Base-by-base conservation (phyloP, 2,329 filamentous ascomycete species). In the Penicillium sp. region DNA sequence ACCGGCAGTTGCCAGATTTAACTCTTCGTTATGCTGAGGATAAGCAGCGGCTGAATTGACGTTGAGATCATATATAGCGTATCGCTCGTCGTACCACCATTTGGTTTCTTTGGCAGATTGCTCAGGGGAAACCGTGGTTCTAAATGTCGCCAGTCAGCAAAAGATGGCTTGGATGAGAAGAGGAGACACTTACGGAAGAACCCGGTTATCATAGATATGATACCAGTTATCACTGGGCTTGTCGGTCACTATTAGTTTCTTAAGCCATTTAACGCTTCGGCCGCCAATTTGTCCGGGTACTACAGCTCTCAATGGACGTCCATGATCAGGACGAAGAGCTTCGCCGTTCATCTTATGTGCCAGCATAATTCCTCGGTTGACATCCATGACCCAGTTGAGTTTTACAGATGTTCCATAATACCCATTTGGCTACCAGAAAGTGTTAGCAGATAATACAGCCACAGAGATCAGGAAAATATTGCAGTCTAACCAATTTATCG, bases 311-410 rank as follows among this genome's bases (percentile, higher is more conserved):
- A 97, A 74, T 0, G 92, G 92, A 62, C 89, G 89, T 18, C 92
- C 92, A 64, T 97, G 92, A 68, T 96, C 92, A 0, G 91, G 90
- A 47, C 83, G 80, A 5, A 97, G 80, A 58, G 80, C 75, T 66
- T 92, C 89, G 47, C 91, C 92, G 61, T 97, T 97, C 91, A 96
- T 96, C 68, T 84, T 88, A 71, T 96, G 87, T 2, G 91, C 89
- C 12, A 97, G 78, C 85, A 96, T 87, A 66, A 97, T 88, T 6
- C 91, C 91, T 52, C 84, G 82, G 62, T 93, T 90, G 0, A 84
- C 82, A 68, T 96, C 90, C 83, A 92, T 84, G 11, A 84, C 91
- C 90, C 91, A 96, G 65, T 90, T 91, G 49, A 96, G 78, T 71
- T 93, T 95, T 53, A 96, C 81, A 0, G 88, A 93, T 0, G 91